A percentile compares a stretch with the other conserved stretches of the same genome.
Evolutionary conservation across 176 grass and related monocot genomes (phyloP).

Genomic region (Avena eriantha): DNA sequence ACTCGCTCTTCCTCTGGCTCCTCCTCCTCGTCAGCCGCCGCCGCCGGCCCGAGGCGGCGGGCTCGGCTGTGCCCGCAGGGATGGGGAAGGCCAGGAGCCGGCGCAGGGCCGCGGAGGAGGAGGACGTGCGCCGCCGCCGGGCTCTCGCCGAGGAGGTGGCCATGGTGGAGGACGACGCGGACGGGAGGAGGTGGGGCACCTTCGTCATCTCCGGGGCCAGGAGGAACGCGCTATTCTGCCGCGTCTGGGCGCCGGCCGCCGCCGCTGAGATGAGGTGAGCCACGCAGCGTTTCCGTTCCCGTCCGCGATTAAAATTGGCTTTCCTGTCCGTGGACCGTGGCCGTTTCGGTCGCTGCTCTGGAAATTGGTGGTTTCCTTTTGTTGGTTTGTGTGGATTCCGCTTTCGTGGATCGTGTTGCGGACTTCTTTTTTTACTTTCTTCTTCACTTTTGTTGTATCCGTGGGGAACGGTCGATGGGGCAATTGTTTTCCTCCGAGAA

Average conservation of each 20-base stretch:
- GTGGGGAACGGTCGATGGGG: background rate
- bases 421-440: too few relatives aligned
- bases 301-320: conserved; percentile 26
- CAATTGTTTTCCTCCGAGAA: background rate
- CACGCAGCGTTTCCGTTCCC: background rate
- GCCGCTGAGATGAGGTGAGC: conserved; percentile 68
- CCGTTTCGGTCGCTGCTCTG: background rate
- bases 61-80: background rate
- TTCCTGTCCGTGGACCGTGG: background rate
- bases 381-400: conserved; percentile 25
- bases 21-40: conserved; percentile 60
- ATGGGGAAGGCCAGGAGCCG: conserved; percentile 39
- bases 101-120: conserved; percentile 45
- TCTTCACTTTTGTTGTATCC: background rate
- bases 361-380: conserved; percentile 27
- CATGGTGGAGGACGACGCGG: conserved; percentile 48
- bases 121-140: conserved; percentile 48
- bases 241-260: conserved; percentile 63
- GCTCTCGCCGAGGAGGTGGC: conserved; percentile 59
- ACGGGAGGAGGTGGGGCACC: conserved; percentile 38
- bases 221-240: conserved; percentile 85
- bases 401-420: background rate
- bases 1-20: conserved; percentile 78
- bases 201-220: conserved; percentile 73
- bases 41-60: background rate